Evolutionary conservation across 495 filamentous ascomycete species (phyloP).

Genomic region (Aspergillus bridgeri): DNA sequence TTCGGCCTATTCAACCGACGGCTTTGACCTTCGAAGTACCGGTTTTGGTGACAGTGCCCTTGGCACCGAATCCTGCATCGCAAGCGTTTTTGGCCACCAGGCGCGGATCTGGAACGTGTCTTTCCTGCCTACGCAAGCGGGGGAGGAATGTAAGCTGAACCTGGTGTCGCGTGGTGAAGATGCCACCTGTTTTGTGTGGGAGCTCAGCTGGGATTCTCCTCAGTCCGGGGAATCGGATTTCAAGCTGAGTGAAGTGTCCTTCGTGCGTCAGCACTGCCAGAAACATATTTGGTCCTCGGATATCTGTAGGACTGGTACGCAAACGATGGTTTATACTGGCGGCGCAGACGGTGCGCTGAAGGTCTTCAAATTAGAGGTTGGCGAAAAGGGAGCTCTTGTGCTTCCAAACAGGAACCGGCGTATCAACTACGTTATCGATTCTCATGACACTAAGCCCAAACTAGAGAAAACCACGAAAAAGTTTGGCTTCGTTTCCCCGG

Average conservation of each 20-base stretch:
- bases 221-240: conserved; percentile 23
- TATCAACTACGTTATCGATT: conserved; percentile 4
- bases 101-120: conserved; percentile 87
- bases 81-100: conserved; percentile 74
- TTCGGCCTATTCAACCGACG: conserved; percentile 42
- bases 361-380: conserved; percentile 20
- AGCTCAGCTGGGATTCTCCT: conserved; percentile 40
- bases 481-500: conserved; percentile 61
- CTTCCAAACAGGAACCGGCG: conserved; percentile 14
- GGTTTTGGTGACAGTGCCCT: conserved; percentile 34
- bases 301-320: conserved; percentile 27
- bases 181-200: conserved; percentile 67
- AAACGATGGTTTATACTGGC: conserved; percentile 64
- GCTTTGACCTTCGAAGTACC: conserved; percentile 41
- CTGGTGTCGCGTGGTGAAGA: conserved; percentile 81
- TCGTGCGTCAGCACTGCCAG: conserved; percentile 64
- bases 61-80: conserved; percentile 45
- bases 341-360: conserved; percentile 74
- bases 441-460: conserved; percentile 5
- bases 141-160: conserved; percentile 24
- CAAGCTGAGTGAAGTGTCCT: conserved; percentile 48
- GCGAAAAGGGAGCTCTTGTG: conserved; percentile 10
- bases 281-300: conserved; percentile 89
- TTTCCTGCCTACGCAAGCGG: conserved; percentile 47
- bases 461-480: conserved; percentile 36